Evolutionary conservation across 352 stramenopile species (phyloP), one percentile per base, ranked within the genome.

Genomic region (Blastocystis sp.): DNA sequence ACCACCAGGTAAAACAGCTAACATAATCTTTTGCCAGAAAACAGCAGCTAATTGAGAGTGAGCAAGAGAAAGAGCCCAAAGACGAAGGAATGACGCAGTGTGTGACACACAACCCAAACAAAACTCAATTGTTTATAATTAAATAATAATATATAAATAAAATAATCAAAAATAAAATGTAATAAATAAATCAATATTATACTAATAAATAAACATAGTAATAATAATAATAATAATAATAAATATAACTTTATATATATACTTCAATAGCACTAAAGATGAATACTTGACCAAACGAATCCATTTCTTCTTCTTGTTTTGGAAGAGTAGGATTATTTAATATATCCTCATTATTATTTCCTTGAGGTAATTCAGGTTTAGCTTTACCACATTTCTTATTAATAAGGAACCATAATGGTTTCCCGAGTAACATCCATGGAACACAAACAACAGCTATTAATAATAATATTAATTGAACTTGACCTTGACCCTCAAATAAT

Each of bases 1-100:
- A 72, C 93, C 85, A 54, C 83, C 91, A 70, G 94, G 87, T 64
- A 98, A 86, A 35, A 82, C 85, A 37, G 82, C 82, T 25, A 95
- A 76, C 82, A 98, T 93, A n/a, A 85, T 84, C 73, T 95, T 95
- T 67, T 95, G 86, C 83, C 88, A 95, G 72, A 98, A 98, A 31
- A 95, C 88, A 34, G 70, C 75, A 13, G 80, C 76, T 40, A 88
- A 72, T 62, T 86, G 82, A 10, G 87, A 93, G 78, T 98, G 91
- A 19, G 91, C 91, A 28, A 98, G 74, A 68, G 82, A 94, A 41
- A 98, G 68, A 9, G 91, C 91, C 91, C 91, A 98, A 7, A 98
- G 80, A 83, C 91, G 86, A 55, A 98, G 77, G 75, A 97, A 98
- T 27, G 87, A 96, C 6, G 91, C 91, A 21, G 91, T 98, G 78